Base-by-base conservation (phyloP, 2,329 filamentous ascomycete genomes). In the Plenodomus lindquistii region DNA sequence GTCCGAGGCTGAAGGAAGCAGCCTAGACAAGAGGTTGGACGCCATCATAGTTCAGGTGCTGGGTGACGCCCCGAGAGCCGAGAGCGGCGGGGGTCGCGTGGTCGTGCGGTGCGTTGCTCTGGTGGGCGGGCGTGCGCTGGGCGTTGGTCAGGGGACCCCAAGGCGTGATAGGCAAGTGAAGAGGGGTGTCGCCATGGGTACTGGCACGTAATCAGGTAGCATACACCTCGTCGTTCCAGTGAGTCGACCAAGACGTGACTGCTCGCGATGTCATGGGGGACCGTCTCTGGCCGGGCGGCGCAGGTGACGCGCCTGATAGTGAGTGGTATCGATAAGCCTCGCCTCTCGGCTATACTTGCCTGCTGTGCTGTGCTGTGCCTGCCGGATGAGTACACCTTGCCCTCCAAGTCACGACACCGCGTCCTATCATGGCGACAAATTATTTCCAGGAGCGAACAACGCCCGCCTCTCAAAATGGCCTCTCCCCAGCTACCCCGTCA, bases 11-110 rank as follows among this genome's bases (percentile, higher is more conserved):
- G 77, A 74, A 36, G 78, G 79, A 19, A 81, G 71, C 34, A 81
- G 74, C 46, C 78, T 75, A 37, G 79, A 82, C 35, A 83, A 67
- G 16, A 81, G 69, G 57, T 80, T 78, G 53, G 80, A 81, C 44
- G 79, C 75, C 77, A 81, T 79, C 71, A 77, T 77, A 55, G 48
- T 63, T 45, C 34, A 41, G 31, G 27, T 40, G 39, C 21, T 40
- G 44, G 48, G 48, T 46, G 41, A 35, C 45, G 49, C 54, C 61
- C 59, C 63, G 59, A 57, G 60, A 62, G 53, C 55, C 50, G 64
- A 52, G 58, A 57, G 60, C 62, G 53, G 55, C 51, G 63, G 53
- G 62, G 57, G 61, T 62, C 53, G 62, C 57, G 59, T 60, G 54
- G 57, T 49, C 54, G 61, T 54, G 54, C 52, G 39, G 22, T 46